phyloP scores from a whole-genome alignment of 176 grass and related monocot species.

The Luzula sylvatica region DNA sequence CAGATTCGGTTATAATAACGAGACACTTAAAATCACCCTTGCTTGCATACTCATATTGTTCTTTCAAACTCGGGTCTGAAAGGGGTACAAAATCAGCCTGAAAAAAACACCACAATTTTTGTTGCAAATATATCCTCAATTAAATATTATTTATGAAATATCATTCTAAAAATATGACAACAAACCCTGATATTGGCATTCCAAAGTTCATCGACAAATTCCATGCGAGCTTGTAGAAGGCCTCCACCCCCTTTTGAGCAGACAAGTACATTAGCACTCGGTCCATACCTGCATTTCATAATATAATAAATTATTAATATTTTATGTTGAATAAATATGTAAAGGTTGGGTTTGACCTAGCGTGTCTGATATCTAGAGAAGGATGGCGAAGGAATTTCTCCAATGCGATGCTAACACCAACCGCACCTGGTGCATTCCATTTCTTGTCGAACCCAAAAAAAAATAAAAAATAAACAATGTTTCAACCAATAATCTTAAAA shows the following conservation, averaged over 20 bases:
- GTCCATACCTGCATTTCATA: conserved; percentile 48
- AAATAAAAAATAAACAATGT: neutral
- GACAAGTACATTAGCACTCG: conserved; percentile 74
- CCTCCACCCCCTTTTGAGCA: conserved; percentile 93
- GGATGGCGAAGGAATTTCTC: conserved; percentile 78
- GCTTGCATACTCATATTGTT: conserved; percentile 96
- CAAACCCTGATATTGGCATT: conserved; percentile 83
- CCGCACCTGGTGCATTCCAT: conserved; percentile 65
- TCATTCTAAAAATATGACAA: neutral
- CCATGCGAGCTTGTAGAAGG: conserved; percentile 72
- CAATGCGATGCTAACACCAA: conserved; percentile 91
- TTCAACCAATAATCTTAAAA: conserved; percentile 15
- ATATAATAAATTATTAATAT: neutral
- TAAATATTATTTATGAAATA: too few relatives aligned
- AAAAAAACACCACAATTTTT: conserved; percentile 25
- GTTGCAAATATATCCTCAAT: neutral
- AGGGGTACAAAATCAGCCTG: conserved; percentile 84
- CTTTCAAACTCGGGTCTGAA: conserved; percentile 88
- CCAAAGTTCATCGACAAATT: conserved; percentile 84
- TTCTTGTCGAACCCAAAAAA: conserved; percentile 37
- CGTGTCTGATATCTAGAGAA: conserved; percentile 56
- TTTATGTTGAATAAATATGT: conserved; percentile 18
- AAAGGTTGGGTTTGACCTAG: conserved; percentile 39
- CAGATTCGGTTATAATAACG: conserved; percentile 83
- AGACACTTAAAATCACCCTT: conserved; percentile 87